Percentiles rank a stretch among this genome's conserved stretches.
Evolutionary conservation across 306 rosid species (phyloP).

Genomic region (Crotalaria pallida): DNA sequence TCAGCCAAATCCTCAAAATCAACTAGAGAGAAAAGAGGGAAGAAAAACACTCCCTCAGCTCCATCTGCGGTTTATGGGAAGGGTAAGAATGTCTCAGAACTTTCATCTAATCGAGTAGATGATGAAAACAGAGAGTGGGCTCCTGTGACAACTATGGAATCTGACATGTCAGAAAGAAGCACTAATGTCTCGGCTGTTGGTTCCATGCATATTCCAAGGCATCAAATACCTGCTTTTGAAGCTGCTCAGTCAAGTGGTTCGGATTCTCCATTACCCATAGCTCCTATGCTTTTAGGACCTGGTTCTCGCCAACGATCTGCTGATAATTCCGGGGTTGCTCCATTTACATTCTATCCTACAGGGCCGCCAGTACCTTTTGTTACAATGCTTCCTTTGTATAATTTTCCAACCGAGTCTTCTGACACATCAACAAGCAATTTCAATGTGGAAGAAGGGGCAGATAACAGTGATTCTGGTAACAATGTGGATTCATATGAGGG

Average conservation of each 20-base stretch:
- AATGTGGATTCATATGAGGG: slow-evolving; percentile 64
- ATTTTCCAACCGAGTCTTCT: slow-evolving; percentile 57
- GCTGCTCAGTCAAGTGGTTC: slow-evolving; percentile 71
- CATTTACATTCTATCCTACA: slow-evolving; percentile 75
- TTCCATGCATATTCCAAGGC: slow-evolving; percentile 47
- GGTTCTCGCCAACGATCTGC: slow-evolving; percentile 64
- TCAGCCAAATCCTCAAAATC: slow-evolving; percentile 68
- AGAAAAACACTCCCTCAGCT: slow-evolving; percentile 30
- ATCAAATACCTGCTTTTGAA: slow-evolving; percentile 65
- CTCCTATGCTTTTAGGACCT: slow-evolving; percentile 67
- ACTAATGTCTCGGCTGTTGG: slow-evolving; percentile 36
- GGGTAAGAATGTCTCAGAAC: slow-evolving; percentile 67
- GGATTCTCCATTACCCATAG: slow-evolving; percentile 52
- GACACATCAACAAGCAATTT: slow-evolving; percentile 62
- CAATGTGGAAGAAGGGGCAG: slow-evolving; percentile 52
- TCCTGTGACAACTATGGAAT: slow-evolving; percentile 29
- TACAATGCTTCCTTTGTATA: slow-evolving; percentile 68
- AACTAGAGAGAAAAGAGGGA: slow-evolving; percentile 69
- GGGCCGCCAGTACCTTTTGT: slow-evolving; percentile 98
- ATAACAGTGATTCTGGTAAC: slow-evolving; percentile 57
- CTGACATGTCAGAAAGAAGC: slow-evolving; percentile 60
- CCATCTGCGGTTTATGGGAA: slow-evolving; percentile 47
- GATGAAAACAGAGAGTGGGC: slow-evolving; percentile 73
- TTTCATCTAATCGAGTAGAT: slow-evolving; percentile 55
- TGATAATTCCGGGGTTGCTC: slow-evolving; percentile 57